Base-by-base conservation (phyloP, 1,139 yeast species). In the Suhomyces atakaporum region DNA sequence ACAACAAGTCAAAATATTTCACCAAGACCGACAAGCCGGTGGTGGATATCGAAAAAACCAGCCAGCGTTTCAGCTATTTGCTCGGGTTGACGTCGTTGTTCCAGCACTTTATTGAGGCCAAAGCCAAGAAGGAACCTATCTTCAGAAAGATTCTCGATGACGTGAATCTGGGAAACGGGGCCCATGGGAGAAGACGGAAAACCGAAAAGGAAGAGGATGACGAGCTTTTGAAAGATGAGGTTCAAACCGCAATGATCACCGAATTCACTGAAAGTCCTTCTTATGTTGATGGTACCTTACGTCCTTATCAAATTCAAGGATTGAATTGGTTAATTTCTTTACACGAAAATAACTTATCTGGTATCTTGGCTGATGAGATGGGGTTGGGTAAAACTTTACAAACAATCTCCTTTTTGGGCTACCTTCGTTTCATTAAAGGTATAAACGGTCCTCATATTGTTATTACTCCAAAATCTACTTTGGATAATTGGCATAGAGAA, bases 361-460 rank as follows among this genome's bases (percentile, higher is more conserved):
- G 97, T 32, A 90, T 92, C 33, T 72, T 92, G 41, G 98, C 98
- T 7, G 98, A 92, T 63, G 98, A 92, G 62, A 92, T 92, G 98
- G 98, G 98, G 2, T 73, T 92, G 40, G 98, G 98, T 42, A 92
- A 92, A 58, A 92, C 98, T 1, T 70, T 92, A 42, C 98, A 92
- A 60, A 88, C 97, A 0, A 88, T 92, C 42, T 80, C 97, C 5
- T 84, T 84, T 49, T 63, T 84, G 36, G 92, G 92, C 1, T 84
- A 81, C 51, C 63, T 84, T 33, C 69, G 92, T 44, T 82, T 78
- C 52, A 62, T 77, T 36, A 77, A 73, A 48, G 63, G 73, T 10
- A 69, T 81, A 24, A 75, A 71, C 40, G 94, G 94, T 0, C 94
- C 92, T 1, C 87, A 81, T 56, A 66, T 84, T 45, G 79, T 84